A percentile compares a stretch with the other conserved stretches of the same genome.
Evolutionary conservation across 768 basidiomycete genomes (phyloP).

Genomic region (Suillus subalutaceus): DNA sequence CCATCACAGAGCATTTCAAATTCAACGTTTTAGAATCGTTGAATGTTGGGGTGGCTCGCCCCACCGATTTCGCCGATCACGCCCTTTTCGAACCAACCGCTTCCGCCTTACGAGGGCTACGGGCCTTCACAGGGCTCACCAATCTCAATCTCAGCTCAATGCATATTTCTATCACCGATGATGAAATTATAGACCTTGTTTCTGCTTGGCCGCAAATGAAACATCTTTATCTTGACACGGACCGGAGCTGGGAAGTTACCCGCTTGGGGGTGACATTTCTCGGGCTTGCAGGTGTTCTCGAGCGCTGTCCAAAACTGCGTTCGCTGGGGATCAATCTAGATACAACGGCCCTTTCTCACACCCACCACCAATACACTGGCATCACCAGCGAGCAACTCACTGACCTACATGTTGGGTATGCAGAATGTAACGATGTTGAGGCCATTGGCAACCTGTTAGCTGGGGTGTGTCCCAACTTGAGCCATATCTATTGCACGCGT

Average conservation of each 20-base stretch:
- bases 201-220: background rate
- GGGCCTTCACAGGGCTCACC: background rate
- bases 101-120: background rate
- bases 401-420: background rate
- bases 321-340: background rate
- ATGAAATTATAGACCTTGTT: background rate
- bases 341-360: background rate
- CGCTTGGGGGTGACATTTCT: background rate
- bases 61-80: background rate
- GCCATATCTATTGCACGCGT: background rate
- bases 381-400: background rate
- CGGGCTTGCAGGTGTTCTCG: background rate
- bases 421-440: background rate
- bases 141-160: background rate
- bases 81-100: background rate
- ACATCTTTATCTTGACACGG: background rate
- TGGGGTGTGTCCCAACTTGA: background rate
- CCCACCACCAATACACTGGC: background rate
- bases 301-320: background rate
- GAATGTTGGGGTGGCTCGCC: background rate
- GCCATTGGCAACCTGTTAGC: background rate
- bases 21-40: background rate
- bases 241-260: background rate
- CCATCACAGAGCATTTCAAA: background rate
- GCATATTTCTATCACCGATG: background rate